Percentiles rank a stretch among this genome's conserved stretches.
Evolutionary conservation across 352 stramenopile genomes (phyloP).

Genomic region (Phytophthora palmivora): DNA sequence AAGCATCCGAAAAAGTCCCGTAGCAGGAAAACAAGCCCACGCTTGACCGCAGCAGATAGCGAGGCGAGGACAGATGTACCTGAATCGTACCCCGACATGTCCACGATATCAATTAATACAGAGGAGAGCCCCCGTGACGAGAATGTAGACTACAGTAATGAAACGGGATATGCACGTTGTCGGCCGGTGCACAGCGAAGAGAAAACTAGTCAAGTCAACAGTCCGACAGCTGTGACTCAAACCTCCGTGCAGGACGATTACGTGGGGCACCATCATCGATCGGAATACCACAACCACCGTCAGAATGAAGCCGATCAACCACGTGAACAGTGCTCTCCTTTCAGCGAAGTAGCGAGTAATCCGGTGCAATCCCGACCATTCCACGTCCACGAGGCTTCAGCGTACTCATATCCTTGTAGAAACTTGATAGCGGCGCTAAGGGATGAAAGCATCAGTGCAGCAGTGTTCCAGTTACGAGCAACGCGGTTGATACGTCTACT

Average conservation of each 20-base stretch:
- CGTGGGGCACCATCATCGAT: slow-evolving; percentile 1
- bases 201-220: not conserved
- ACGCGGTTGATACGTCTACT: slow-evolving; percentile 42
- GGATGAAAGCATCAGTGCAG: slow-evolving; percentile 30
- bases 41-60: not conserved
- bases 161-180: not conserved
- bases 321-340: slow-evolving; percentile 1
- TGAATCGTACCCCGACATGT: slow-evolving; percentile 29
- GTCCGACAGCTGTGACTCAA: not conserved
- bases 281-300: slow-evolving; percentile 1
- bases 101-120: slow-evolving; percentile 28
- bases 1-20: slow-evolving; percentile 21
- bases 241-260: not conserved
- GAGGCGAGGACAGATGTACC: not conserved
- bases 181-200: not conserved
- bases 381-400: slow-evolving; percentile 43
- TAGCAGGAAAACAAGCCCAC: slow-evolving; percentile 17
- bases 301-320: slow-evolving; percentile 1
- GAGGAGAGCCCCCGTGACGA: slow-evolving; percentile 14
- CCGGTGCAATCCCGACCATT: slow-evolving; percentile 19
- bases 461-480: slow-evolving; percentile 39
- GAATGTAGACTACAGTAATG: not conserved
- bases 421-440: slow-evolving; percentile 40
- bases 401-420: slow-evolving; percentile 41
- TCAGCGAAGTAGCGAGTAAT: slow-evolving; percentile 1